A percentile compares a stretch with the other conserved stretches of the same genome.
phyloP scores from a whole-genome alignment of 768 basidiomycete genomes.

The Phanerodontia chrysosporium region DNA sequence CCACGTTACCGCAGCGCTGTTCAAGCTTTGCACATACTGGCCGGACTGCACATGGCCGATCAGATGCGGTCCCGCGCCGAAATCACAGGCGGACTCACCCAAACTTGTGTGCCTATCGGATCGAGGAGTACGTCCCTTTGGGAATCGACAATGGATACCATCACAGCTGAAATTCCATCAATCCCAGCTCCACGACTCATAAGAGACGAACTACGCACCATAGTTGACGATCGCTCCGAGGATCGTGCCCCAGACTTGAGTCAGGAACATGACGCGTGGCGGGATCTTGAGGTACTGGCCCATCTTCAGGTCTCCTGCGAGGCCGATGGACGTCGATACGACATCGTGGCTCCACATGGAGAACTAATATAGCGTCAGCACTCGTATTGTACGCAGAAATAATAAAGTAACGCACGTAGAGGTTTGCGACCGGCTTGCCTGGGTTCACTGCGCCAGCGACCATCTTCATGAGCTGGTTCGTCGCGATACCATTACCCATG shows the following conservation, averaged over 20 bases:
- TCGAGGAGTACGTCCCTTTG: conserved; percentile 51
- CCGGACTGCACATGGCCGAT: conserved; percentile 24
- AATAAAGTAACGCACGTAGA: conserved; percentile 56
- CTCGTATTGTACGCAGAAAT: too few relatives aligned
- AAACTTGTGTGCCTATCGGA: conserved; percentile 56
- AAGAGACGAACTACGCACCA: conserved; percentile 15
- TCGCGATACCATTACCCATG: conserved; percentile 59
- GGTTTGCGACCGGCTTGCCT: conserved; percentile 63
- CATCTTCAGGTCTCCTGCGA: conserved; percentile 58
- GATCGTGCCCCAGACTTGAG: conserved; percentile 64
- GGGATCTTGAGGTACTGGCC: conserved; percentile 60
- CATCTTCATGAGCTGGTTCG: conserved; percentile 64
- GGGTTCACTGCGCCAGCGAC: conserved; percentile 56
- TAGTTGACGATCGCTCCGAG: conserved; percentile 42
- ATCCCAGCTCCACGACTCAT: conserved; percentile 27
- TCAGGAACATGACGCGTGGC: conserved; percentile 59
- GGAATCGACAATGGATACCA: conserved; percentile 47
- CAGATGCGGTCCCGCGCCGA: not conserved
- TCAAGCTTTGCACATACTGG: conserved; percentile 45
- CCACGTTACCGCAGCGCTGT: conserved; percentile 61
- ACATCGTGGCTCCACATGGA: conserved; percentile 68
- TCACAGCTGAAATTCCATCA: conserved; percentile 33
- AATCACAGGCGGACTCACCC: conserved; percentile 28
- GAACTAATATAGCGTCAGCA: conserved; percentile 37
- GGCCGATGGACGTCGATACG: conserved; percentile 46